phyloP scores from a whole-genome alignment of 805 yeast species.

The Kodamaea kaohsiungensis region DNA sequence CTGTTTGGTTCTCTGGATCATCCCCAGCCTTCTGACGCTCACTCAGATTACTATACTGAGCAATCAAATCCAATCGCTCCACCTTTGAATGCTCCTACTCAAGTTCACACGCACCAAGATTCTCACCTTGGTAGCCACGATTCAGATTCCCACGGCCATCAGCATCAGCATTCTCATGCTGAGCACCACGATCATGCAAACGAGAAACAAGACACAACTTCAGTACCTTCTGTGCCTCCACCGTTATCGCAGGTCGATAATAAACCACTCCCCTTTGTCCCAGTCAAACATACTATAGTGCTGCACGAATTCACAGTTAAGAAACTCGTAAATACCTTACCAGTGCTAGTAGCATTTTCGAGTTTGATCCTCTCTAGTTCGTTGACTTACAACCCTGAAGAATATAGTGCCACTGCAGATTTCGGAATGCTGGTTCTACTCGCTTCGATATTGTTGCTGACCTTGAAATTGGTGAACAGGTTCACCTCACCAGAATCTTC shows the following conservation, averaged over 20 bases:
- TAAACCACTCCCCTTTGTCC: background rate
- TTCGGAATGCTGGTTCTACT: constrained; percentile 21
- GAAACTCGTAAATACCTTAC: constrained; percentile 27
- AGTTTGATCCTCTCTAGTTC: constrained; percentile 27
- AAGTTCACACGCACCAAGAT: background rate
- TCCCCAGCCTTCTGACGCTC: background rate
- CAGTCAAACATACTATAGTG: background rate
- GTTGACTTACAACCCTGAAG: constrained; percentile 17
- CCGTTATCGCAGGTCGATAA: constrained; percentile 1
- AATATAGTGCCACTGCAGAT: constrained; percentile 8
- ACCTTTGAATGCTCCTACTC: background rate
- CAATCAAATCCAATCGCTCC: background rate
- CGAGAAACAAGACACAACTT: constrained; percentile 1
- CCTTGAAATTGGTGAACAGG: constrained; percentile 16
- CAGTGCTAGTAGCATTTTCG: constrained; percentile 35
- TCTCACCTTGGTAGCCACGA: background rate
- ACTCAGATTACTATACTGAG: background rate
- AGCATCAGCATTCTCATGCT: constrained; percentile 3
- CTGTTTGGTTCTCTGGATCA: constrained; percentile 5
- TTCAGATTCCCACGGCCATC: constrained; percentile 5
- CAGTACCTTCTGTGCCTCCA: background rate
- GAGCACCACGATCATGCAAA: constrained; percentile 9
- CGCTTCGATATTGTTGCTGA: constrained; percentile 21
- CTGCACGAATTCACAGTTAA: constrained; percentile 4
- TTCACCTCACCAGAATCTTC: constrained; percentile 8